A percentile compares a stretch with the other conserved stretches of the same genome.
Conservation (phyloP, 2,329 filamentous ascomycete species). For the Pseudonectria buxi region DNA sequence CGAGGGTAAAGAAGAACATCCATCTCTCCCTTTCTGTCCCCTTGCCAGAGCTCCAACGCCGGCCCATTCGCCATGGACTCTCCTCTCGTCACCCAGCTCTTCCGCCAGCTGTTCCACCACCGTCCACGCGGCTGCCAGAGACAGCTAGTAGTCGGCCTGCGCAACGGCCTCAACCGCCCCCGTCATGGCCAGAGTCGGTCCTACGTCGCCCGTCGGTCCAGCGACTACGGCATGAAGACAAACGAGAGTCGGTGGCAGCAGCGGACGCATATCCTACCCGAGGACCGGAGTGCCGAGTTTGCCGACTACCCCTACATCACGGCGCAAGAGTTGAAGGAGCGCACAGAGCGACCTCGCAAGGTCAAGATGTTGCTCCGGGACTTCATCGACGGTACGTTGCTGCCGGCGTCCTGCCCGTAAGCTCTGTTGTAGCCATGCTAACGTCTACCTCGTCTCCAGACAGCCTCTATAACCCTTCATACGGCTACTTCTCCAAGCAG, state of each 20-base stretch:
- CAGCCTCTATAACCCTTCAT: slow-evolving; percentile 87
- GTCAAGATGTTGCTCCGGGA: slow-evolving; percentile 97
- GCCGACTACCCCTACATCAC: slow-evolving; percentile 78
- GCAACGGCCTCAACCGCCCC: slow-evolving; percentile 5
- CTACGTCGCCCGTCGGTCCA: slow-evolving; percentile 25
- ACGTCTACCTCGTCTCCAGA: slow-evolving; percentile 54
- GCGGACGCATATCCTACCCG: slow-evolving; percentile 64
- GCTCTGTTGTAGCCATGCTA: too few relatives aligned
- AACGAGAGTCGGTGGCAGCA: slow-evolving; percentile 81
- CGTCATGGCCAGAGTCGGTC: slow-evolving; percentile 17
- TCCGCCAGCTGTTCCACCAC: slow-evolving; percentile 78
- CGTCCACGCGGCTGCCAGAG: slow-evolving; percentile 29
- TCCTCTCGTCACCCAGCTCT: slow-evolving; percentile 67
- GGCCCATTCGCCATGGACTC: slow-evolving; percentile 62
- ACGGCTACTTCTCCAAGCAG: slow-evolving; percentile 94
- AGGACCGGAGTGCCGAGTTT: slow-evolving; percentile 75
- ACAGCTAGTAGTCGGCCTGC: slow-evolving; percentile 14
- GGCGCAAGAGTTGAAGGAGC: slow-evolving; percentile 64
- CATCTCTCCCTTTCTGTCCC: too few relatives aligned
- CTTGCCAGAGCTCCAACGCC: not conserved
- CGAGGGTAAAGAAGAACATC: not conserved
- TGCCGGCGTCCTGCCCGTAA: slow-evolving; percentile 5
- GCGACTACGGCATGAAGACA: slow-evolving; percentile 35
- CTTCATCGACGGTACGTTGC: slow-evolving; percentile 78
- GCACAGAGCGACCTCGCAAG: slow-evolving; percentile 69